Evolutionary conservation across 2,329 filamentous ascomycete genomes (phyloP).

Genomic region (Arthroderma sp.): DNA sequence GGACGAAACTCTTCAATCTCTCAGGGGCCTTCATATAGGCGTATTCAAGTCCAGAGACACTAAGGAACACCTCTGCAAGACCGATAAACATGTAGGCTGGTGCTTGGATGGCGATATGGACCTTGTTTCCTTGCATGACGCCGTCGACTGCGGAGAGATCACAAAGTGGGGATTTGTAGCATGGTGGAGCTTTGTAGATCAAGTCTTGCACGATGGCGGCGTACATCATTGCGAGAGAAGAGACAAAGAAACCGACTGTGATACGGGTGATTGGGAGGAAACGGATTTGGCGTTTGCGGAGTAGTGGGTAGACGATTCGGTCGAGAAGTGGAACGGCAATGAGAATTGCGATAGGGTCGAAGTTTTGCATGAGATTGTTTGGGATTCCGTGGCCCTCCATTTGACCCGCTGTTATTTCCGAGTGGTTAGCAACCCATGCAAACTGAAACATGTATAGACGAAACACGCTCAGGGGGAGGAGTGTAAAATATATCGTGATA

Average conservation of each 20-base stretch:
- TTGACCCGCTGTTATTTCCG: slow-evolving; percentile 29
- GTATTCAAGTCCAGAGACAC: slow-evolving; percentile 57
- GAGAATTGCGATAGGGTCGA: slow-evolving; percentile 62
- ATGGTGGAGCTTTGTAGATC: slow-evolving; percentile 42
- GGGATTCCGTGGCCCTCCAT: slow-evolving; percentile 56
- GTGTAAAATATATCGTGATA: slow-evolving; percentile 9
- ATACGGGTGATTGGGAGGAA: slow-evolving; percentile 69
- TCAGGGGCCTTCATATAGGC: slow-evolving; percentile 60
- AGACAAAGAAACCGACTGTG: slow-evolving; percentile 53
- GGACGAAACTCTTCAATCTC: slow-evolving; percentile 51
- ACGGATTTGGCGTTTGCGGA: slow-evolving; percentile 48
- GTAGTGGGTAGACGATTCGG: slow-evolving; percentile 50
- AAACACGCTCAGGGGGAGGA: not conserved
- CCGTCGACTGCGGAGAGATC: slow-evolving; percentile 20
- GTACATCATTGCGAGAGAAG: slow-evolving; percentile 48
- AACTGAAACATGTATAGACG: slow-evolving; percentile 13
- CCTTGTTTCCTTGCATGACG: slow-evolving; percentile 21
- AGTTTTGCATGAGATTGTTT: slow-evolving; percentile 63
- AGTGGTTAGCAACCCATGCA: slow-evolving; percentile 10
- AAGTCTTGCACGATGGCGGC: slow-evolving; percentile 42
- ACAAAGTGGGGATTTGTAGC: slow-evolving; percentile 32
- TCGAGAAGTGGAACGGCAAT: slow-evolving; percentile 63
- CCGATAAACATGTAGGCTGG: slow-evolving; percentile 33
- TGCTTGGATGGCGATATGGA: slow-evolving; percentile 32
- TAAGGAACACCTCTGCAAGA: slow-evolving; percentile 45